phyloP scores from a whole-genome alignment of 2,329 filamentous ascomycete species.

The Aspergillus sp. region DNA sequence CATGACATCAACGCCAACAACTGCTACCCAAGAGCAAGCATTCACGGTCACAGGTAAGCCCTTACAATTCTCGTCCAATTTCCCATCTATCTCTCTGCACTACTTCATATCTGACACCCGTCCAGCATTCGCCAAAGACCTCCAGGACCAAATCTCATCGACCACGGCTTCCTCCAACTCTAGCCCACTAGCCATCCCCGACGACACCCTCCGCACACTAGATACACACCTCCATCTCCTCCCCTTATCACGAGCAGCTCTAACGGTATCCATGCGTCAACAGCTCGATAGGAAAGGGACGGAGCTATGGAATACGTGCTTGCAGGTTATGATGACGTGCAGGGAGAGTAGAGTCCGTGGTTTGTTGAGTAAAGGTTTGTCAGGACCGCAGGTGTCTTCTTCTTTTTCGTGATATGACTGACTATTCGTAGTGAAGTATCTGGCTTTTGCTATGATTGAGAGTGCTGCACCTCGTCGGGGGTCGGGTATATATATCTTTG shows the following conservation, averaged over 20 bases:
- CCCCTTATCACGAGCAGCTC: constrained; percentile 3
- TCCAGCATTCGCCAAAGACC: constrained; percentile 18
- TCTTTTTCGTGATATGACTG: neutral
- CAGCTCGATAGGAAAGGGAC: constrained; percentile 27
- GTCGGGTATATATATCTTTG: constrained; percentile 6
- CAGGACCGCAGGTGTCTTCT: neutral
- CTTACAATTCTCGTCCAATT: neutral
- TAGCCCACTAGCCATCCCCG: neutral
- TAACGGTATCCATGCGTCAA: constrained; percentile 7
- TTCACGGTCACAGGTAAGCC: constrained; percentile 4
- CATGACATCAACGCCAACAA: neutral
- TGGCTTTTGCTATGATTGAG: constrained; percentile 64
- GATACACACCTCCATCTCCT: constrained; percentile 12
- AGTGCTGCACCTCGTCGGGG: constrained; percentile 33
- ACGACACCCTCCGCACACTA: constrained; percentile 7
- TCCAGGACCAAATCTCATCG: constrained; percentile 9
- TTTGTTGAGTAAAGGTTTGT: constrained; percentile 16
- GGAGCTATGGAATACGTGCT: constrained; percentile 34
- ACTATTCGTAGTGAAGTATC: constrained; percentile 37
- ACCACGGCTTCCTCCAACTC: neutral
- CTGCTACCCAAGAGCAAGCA: neutral
- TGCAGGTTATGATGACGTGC: constrained; percentile 11
- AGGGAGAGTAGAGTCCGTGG: constrained; percentile 4
- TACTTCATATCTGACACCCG: neutral
- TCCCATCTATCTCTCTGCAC: neutral